These are phyloP conservation scores for Flaveria linearis DNA, from an alignment of 129 eudicot species.

Conservation along the genomic window DNA sequence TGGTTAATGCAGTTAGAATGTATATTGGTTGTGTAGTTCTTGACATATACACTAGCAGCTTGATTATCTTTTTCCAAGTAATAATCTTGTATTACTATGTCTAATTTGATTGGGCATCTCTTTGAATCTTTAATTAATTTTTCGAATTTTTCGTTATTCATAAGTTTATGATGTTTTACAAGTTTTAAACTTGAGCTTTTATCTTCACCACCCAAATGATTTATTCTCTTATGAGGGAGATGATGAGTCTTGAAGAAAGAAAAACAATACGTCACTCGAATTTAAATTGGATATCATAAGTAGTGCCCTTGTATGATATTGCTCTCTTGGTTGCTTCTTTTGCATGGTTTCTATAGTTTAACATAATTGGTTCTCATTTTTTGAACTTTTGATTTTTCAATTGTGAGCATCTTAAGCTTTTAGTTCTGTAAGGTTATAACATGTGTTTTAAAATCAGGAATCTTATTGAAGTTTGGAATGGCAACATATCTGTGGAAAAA, in stretches of 20 bases:
- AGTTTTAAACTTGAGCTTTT: conserved; percentile 14
- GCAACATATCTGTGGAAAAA: conserved; percentile 81
- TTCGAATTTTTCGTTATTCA: neutral
- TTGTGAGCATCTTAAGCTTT: neutral
- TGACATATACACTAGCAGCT: neutral
- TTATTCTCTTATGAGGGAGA: neutral
- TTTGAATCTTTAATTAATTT: neutral
- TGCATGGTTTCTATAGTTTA: neutral
- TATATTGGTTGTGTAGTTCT: conserved; percentile 1
- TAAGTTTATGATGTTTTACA: neutral
- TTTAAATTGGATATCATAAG: neutral
- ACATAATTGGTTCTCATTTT: neutral
- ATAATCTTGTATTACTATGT: neutral
- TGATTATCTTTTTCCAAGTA: too few relatives aligned
- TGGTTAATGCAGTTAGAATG: neutral
- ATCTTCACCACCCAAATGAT: conserved; percentile 15
- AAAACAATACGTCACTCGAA: neutral
- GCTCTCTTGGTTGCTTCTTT: conserved; percentile 15
- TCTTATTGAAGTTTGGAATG: conserved; percentile 36
- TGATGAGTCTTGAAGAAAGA: neutral
- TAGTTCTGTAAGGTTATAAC: neutral
- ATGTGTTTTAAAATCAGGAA: conserved; percentile 1
- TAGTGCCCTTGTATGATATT: neutral
- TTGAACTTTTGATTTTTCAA: conserved; percentile 7
- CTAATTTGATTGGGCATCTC: conserved; percentile 3